Evolutionary conservation across 1,139 yeast genomes (phyloP).

Genomic region (Pneumocystis carinii): DNA sequence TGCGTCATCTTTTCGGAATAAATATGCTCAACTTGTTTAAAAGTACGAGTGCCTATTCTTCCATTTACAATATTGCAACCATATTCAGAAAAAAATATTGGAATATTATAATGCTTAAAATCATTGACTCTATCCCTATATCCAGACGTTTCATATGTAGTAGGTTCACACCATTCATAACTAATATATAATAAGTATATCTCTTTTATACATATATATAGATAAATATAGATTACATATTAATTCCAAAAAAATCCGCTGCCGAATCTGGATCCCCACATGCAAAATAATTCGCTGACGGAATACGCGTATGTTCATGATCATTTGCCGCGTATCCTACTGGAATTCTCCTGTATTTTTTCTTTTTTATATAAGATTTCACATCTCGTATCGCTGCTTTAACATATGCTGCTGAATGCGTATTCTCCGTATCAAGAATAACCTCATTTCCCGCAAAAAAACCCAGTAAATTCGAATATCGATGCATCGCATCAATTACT

Average conservation of each 20-base stretch:
- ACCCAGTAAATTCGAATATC: conserved; percentile 77
- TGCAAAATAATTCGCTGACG: conserved; percentile 67
- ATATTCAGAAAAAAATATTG: conserved; percentile 79
- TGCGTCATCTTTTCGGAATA: conserved; percentile 61
- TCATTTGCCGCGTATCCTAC: conserved; percentile 97
- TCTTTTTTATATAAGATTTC: conserved; percentile 47
- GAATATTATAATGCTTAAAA: conserved; percentile 52
- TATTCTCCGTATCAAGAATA: conserved; percentile 64
- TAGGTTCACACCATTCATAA: conserved; percentile 94
- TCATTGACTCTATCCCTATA: conserved; percentile 60
- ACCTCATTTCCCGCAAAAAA: conserved; percentile 93
- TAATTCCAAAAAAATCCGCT: conserved; percentile 88
- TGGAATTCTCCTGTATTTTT: conserved; percentile 56
- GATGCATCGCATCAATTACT: conserved; percentile 67
- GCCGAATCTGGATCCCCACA: conserved; percentile 51
- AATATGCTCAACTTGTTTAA: conserved; percentile 61
- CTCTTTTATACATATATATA: not conserved
- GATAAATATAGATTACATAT: conserved; percentile 32
- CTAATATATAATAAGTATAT: conserved; percentile 17
- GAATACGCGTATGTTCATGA: conserved; percentile 57
- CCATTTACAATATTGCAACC: conserved; percentile 68
- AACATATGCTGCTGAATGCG: conserved; percentile 40
- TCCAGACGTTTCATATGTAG: conserved; percentile 69
- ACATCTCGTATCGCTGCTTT: conserved; percentile 71
- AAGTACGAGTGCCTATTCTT: conserved; percentile 42